A percentile compares a stretch with the other conserved stretches of the same genome.
phyloP scores from a whole-genome alignment of 768 basidiomycete species.

The Hericium coralloides region DNA sequence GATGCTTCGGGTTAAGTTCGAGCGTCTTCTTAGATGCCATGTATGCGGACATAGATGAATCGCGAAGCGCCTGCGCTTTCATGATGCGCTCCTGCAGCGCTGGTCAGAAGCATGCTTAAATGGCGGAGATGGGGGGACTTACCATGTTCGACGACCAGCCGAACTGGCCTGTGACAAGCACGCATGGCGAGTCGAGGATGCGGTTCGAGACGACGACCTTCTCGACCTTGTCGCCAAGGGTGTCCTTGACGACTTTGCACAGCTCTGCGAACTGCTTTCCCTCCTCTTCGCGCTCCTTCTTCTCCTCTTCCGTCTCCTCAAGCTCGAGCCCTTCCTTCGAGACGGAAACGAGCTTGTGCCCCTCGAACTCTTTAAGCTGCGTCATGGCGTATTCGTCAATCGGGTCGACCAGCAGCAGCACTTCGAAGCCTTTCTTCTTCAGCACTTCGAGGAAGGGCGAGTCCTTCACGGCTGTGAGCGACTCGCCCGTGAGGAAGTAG shows the following conservation, averaged over 20 bases:
- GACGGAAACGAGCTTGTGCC: slow-evolving; percentile 94
- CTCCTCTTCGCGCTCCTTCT: slow-evolving; percentile 83
- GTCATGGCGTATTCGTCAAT: slow-evolving; percentile 99
- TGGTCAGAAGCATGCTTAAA: background rate
- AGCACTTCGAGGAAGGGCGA: slow-evolving; percentile 99
- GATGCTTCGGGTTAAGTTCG: slow-evolving; percentile 87
- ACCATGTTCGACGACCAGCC: slow-evolving; percentile 99
- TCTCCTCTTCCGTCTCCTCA: slow-evolving; percentile 98
- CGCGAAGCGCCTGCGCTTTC: slow-evolving; percentile 96
- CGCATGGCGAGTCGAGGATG: slow-evolving; percentile 93
- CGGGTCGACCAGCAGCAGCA: slow-evolving; percentile 94
- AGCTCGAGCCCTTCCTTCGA: slow-evolving; percentile 99
- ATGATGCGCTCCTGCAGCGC: slow-evolving; percentile 80
- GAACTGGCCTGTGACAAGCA: slow-evolving; percentile 97
- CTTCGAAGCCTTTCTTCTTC: slow-evolving; percentile 99
- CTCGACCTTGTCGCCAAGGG: slow-evolving; percentile 98
- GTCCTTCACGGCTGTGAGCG: slow-evolving; percentile 80
- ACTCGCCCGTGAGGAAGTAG: slow-evolving; percentile 99
- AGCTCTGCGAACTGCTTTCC: slow-evolving; percentile 76
- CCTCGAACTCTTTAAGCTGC: slow-evolving; percentile 98
- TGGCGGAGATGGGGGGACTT: slow-evolving; percentile 15
- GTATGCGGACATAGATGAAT: slow-evolving; percentile 98
- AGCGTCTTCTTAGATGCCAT: slow-evolving; percentile 99
- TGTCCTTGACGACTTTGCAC: slow-evolving; percentile 94
- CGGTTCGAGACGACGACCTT: slow-evolving; percentile 98